Conservation (phyloP, 805 yeast genomes). For the Yarrowia porcina region DNA sequence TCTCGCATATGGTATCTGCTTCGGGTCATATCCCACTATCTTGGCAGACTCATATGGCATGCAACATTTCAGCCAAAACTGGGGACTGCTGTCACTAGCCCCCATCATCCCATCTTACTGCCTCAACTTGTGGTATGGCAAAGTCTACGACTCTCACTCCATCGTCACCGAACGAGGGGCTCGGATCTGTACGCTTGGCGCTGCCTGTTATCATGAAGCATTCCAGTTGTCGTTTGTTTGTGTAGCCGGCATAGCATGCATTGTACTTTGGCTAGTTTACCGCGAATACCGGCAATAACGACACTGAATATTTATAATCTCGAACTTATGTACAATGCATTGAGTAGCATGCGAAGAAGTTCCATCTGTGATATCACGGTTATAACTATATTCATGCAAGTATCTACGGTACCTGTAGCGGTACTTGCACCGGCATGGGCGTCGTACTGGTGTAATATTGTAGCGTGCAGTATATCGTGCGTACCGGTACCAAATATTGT, state of each 20-base stretch:
- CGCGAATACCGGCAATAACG: conserved; percentile 9
- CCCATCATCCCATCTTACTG: conserved; percentile 61
- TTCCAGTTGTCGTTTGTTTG: conserved; percentile 27
- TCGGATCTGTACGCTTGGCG: conserved; percentile 30
- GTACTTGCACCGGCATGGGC: no score
- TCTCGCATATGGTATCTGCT: conserved; percentile 66
- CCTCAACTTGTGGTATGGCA: conserved; percentile 62
- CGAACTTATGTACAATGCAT: not conserved
- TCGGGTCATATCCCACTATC: conserved; percentile 72
- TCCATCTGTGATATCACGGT: no score
- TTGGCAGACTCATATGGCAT: conserved; percentile 74
- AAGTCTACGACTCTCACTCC: conserved; percentile 52
- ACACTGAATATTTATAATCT: conserved; percentile 5
- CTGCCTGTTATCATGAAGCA: conserved; percentile 30
- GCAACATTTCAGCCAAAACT: conserved; percentile 60
- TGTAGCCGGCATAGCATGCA: not conserved
- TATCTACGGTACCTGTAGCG: no score
- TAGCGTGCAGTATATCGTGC: no score
- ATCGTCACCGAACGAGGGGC: conserved; percentile 30
- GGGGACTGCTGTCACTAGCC: conserved; percentile 68
- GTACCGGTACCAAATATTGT: no score
- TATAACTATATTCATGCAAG: no score
- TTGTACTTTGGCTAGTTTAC: conserved; percentile 18
- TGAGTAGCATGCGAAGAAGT: no score
- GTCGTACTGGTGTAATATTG: no score